A percentile compares a stretch with the other conserved stretches of the same genome.
Evolutionary conservation across 805 yeast species (phyloP).

Genomic region (Ascoidea rubescens): DNA sequence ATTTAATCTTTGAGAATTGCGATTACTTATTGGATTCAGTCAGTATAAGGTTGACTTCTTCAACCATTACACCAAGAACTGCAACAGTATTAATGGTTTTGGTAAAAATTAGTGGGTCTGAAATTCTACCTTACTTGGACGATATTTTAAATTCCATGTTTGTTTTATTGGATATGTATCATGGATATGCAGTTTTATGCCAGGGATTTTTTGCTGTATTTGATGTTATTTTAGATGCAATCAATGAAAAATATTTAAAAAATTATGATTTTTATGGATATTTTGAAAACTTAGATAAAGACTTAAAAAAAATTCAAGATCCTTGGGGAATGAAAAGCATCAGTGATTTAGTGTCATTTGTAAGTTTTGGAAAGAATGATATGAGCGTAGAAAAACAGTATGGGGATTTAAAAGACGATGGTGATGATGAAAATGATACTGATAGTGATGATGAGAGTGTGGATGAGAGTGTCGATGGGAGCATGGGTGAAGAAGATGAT

Average conservation of each 20-base stretch:
- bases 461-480: constrained; percentile 19
- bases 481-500: constrained; percentile 12
- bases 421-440: constrained; percentile 23
- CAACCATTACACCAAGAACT: constrained; percentile 62
- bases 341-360: constrained; percentile 30
- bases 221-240: constrained; percentile 39
- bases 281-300: constrained; percentile 12
- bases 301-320: constrained; percentile 18
- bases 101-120: constrained; percentile 55
- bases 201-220: constrained; percentile 66
- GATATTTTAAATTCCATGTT: constrained; percentile 70
- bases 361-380: constrained; percentile 9
- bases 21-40: constrained; percentile 75
- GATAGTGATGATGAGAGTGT: constrained; percentile 24
- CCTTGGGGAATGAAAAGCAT: constrained; percentile 50
- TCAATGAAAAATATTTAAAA: constrained; percentile 23
- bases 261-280: constrained; percentile 15
- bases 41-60: constrained; percentile 54
- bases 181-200: constrained; percentile 62
- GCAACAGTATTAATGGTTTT: constrained; percentile 58
- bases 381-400: constrained; percentile 17
- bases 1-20: constrained; percentile 48
- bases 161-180: constrained; percentile 67
- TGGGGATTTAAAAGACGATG: constrained; percentile 16
- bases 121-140: constrained; percentile 46